Evolutionary conservation across 2,329 filamentous ascomycete genomes (phyloP).

Genomic region (Fusarium cyanostomum): DNA sequence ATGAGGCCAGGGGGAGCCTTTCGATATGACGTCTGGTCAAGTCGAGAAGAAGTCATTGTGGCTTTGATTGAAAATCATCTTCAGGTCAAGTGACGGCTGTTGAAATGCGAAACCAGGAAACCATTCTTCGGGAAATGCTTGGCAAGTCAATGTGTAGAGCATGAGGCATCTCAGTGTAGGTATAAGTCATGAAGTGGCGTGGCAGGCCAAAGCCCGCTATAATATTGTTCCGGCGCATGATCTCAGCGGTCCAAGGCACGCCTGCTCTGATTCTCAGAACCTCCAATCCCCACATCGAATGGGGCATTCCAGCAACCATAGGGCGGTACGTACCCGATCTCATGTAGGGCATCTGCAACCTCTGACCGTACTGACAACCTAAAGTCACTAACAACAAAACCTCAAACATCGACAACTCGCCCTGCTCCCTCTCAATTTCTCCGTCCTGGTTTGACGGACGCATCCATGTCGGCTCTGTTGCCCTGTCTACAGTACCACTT

Average conservation of each 20-base stretch:
- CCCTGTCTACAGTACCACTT: conserved; percentile 48
- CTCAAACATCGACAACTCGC: conserved; percentile 25
- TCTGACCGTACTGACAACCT: conserved; percentile 28
- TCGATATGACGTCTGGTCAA: not conserved
- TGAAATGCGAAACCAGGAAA: not conserved
- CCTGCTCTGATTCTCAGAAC: not conserved
- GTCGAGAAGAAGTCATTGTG: not conserved
- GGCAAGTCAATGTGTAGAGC: not conserved
- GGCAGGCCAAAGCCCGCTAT: conserved; percentile 5
- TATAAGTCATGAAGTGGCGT: not conserved
- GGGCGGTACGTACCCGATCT: conserved; percentile 14
- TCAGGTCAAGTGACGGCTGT: not conserved
- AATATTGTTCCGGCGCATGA: conserved; percentile 17
- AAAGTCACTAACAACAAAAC: conserved; percentile 36
- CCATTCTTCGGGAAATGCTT: not conserved
- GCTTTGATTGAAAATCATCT: not conserved
- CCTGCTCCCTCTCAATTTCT: conserved; percentile 33
- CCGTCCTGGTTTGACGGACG: conserved; percentile 45
- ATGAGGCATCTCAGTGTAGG: not conserved
- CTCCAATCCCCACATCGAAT: conserved; percentile 5
- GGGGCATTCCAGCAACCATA: not conserved
- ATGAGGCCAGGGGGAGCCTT: not conserved
- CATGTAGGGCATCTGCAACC: conserved; percentile 23
- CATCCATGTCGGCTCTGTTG: conserved; percentile 53
- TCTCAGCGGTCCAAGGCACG: not conserved